A percentile compares a stretch with the other conserved stretches of the same genome.
These are phyloP conservation scores for Nemophila menziesii DNA, from an alignment of 257 asterid genomes.

Conservation along the genomic window DNA sequence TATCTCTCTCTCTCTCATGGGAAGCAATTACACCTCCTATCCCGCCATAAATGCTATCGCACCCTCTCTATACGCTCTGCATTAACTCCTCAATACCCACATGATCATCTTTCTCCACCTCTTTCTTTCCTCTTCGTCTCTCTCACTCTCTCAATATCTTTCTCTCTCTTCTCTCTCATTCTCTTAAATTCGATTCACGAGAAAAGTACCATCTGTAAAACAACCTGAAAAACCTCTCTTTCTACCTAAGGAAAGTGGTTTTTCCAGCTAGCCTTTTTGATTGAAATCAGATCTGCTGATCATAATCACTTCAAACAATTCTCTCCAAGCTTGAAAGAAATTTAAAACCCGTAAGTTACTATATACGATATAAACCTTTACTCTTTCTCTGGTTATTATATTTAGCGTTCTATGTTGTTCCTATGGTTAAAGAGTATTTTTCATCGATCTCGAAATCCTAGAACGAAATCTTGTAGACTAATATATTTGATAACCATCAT, in stretches of 20 bases:
- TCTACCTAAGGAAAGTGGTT: conserved; percentile 4
- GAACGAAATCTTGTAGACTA: no score
- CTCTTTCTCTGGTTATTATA: no score
- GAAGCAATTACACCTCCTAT: conserved; percentile 35
- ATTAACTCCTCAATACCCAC: conserved; percentile 51
- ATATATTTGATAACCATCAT: no score
- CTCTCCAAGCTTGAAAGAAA: not conserved
- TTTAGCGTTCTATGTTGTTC: no score
- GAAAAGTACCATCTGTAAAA: conserved; percentile 24
- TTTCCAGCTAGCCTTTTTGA: conserved; percentile 1
- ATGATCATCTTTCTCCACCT: conserved; percentile 7
- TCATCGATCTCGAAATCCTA: no score
- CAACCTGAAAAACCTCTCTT: conserved; percentile 10
- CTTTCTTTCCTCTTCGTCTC: conserved; percentile 7
- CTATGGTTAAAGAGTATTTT: no score
- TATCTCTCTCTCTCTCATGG: conserved; percentile 21
- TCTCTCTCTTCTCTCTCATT: conserved; percentile 6
- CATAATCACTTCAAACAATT: not conserved
- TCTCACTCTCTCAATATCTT: conserved; percentile 1
- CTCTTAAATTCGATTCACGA: conserved; percentile 66
- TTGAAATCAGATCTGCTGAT: not conserved
- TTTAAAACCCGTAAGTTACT: not conserved
- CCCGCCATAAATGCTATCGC: conserved; percentile 68
- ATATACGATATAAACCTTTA: no score
- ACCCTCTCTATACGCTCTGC: conserved; percentile 66